A percentile compares a stretch with the other conserved stretches of the same genome.
Evolutionary conservation across 2,329 filamentous ascomycete species (phyloP).

Genomic region (Claviceps purpurea): DNA sequence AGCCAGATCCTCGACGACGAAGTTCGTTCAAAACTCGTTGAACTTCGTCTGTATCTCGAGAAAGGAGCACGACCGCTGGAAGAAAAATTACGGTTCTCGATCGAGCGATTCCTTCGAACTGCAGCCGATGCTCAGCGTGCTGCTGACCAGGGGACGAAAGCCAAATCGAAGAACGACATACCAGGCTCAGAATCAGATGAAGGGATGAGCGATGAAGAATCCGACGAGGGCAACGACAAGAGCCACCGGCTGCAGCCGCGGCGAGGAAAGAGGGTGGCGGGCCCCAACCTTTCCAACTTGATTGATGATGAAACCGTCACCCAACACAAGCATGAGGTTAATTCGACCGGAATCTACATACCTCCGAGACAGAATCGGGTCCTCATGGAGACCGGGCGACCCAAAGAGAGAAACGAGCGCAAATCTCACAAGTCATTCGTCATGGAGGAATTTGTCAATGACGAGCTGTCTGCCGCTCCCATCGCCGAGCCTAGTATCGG

Average conservation of each 20-base stretch:
- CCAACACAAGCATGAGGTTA: slow-evolving; percentile 17
- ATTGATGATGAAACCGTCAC: slow-evolving; percentile 20
- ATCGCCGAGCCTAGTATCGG: slow-evolving; percentile 82
- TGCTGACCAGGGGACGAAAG: slow-evolving; percentile 16
- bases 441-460: slow-evolving; percentile 81
- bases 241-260: slow-evolving; percentile 1
- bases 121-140: slow-evolving; percentile 57
- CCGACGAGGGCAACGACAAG: slow-evolving; percentile 6
- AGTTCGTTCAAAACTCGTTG: slow-evolving; percentile 75
- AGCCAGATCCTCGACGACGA: slow-evolving; percentile 41
- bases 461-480: slow-evolving; percentile 72
- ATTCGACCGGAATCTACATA: slow-evolving; percentile 61
- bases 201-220: slow-evolving; percentile 21
- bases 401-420: slow-evolving; percentile 44
- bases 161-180: slow-evolving; percentile 11
- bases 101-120: slow-evolving; percentile 84
- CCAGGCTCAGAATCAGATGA: slow-evolving; percentile 13
- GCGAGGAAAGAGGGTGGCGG: slow-evolving; percentile 14
- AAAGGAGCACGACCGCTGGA: slow-evolving; percentile 85
- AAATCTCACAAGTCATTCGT: slow-evolving; percentile 63
- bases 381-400: slow-evolving; percentile 60
- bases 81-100: slow-evolving; percentile 82
- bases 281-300: slow-evolving; percentile 19
- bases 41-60: slow-evolving; percentile 84
- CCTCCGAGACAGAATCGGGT: slow-evolving; percentile 82